Conservation (phyloP, 352 stramenopile species). For the Pythium guiyangense region DNA sequence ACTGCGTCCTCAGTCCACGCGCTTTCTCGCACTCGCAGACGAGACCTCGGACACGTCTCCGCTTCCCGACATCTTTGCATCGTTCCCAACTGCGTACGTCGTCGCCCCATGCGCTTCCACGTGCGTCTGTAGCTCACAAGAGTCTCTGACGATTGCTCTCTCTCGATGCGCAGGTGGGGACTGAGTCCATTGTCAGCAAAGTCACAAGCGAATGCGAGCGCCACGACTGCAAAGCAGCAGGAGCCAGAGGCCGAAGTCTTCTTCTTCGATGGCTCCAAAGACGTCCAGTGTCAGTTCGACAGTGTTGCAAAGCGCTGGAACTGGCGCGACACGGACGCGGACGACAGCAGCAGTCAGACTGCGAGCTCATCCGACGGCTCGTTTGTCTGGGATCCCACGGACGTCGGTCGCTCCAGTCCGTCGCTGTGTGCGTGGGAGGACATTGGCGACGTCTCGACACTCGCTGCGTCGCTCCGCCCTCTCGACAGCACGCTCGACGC, state of each 20-base stretch:
- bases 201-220: background rate
- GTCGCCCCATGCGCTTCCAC: background rate
- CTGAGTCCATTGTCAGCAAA: background rate
- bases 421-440: constrained; percentile 36
- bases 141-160: background rate
- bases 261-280: constrained; percentile 34
- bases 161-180: background rate
- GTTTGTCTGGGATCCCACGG: background rate
- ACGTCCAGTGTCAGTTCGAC: constrained; percentile 12
- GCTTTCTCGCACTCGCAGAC: background rate
- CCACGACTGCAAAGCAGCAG: background rate
- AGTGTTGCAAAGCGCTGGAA: background rate
- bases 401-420: background rate
- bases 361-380: constrained; percentile 9
- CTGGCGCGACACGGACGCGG: constrained; percentile 14
- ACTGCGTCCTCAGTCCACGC: background rate
- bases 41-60: background rate
- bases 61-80: background rate
- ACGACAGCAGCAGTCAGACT: constrained; percentile 17
- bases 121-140: background rate
- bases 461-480: background rate
- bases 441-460: constrained; percentile 21
- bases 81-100: background rate
- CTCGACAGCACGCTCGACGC: constrained; percentile 4
- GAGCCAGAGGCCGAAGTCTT: constrained; percentile 24